Conservation (phyloP, 2,329 filamentous ascomycete genomes). For the Cercospora sp. region DNA sequence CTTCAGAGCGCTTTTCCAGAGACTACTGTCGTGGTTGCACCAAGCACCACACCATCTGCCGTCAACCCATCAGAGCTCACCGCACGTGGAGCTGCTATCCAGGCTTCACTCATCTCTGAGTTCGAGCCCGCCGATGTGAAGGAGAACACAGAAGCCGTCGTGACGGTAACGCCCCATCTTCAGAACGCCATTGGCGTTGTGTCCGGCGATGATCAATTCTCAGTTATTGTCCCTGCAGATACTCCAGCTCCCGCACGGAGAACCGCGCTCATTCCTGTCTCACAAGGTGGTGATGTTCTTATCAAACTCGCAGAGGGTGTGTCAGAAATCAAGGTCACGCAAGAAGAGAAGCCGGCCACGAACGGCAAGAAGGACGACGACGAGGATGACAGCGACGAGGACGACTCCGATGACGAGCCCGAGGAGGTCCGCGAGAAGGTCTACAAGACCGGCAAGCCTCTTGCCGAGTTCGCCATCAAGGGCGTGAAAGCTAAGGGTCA, state of each 20-base stretch:
- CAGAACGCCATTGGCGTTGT: conserved; percentile 85
- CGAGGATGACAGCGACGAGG: conserved; percentile 61
- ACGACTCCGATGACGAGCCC: conserved; percentile 69
- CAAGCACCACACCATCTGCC: conserved; percentile 72
- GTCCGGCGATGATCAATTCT: conserved; percentile 69
- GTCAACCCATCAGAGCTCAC: conserved; percentile 93
- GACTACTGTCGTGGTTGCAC: conserved; percentile 75
- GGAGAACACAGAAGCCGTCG: conserved; percentile 91
- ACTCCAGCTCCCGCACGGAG: conserved; percentile 88
- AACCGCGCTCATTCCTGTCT: conserved; percentile 72
- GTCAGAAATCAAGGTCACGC: conserved; percentile 89
- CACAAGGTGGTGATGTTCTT: conserved; percentile 82
- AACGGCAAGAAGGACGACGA: conserved; percentile 59
- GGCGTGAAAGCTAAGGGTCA: conserved; percentile 84
- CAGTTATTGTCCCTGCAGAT: conserved; percentile 77
- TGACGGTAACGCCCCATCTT: conserved; percentile 91
- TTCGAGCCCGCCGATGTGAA: conserved; percentile 93
- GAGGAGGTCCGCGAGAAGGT: conserved; percentile 87
- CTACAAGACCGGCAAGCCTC: conserved; percentile 80
- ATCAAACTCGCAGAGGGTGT: conserved; percentile 85
- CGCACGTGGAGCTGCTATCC: conserved; percentile 88
- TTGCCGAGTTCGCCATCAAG: conserved; percentile 83
- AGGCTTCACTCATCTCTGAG: conserved; percentile 90
- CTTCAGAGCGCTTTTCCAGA: conserved; percentile 78
- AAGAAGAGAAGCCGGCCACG: conserved; percentile 70